Evolutionary conservation across 768 basidiomycete species (phyloP), one percentile per base, ranked within the genome.

Genomic region (Psilocybe cubensis): DNA sequence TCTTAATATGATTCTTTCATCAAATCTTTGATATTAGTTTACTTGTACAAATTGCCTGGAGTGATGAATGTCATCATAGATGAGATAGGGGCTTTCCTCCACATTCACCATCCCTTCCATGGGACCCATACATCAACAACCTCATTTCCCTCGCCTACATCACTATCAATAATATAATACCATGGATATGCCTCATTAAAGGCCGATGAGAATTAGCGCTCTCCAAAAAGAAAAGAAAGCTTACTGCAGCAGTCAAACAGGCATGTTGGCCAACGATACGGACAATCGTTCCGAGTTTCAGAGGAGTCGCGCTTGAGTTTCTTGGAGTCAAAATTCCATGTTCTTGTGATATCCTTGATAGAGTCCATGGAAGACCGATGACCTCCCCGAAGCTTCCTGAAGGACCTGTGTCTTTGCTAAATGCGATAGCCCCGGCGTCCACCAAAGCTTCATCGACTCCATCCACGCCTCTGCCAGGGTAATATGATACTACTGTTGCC

Each of bases 61-160:
- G 5, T 38, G 35, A 38, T 38, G 35, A 17, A 38, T 38, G 17
- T 28, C 4, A 29, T 46, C 58, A 49, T 35, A 18, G 12, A 9
- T 21, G 10, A 44, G 3, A 45, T 44, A 46, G 25, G 25, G 25
- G 44, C 23, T 25, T 44, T 38, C 35, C 3, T 18, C 14, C 38
- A 41, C 43, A 23, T 53, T 66, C 76, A 96, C 93, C 93, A 94
- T 0, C 92, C 92, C 71, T 94, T 96, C 90, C 92, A 93, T 6
- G 92, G 84, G 42, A 93, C 86, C 93, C 93, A 94, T 25, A 94
- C 75, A 70, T 94, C 92, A 18, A 87, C 84, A 7, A 93, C 85
- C 35, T 80, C 77, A 33, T 71, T 73, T 14, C 80, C 81, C 20
- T 72, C 77, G 17, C 76, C 77, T 27, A 75, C 68, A n/a, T 76